A percentile compares a stretch with the other conserved stretches of the same genome.
These are phyloP conservation scores for Dalbergia oliveri DNA, from an alignment of 306 rosid species.

Conservation along the genomic window DNA sequence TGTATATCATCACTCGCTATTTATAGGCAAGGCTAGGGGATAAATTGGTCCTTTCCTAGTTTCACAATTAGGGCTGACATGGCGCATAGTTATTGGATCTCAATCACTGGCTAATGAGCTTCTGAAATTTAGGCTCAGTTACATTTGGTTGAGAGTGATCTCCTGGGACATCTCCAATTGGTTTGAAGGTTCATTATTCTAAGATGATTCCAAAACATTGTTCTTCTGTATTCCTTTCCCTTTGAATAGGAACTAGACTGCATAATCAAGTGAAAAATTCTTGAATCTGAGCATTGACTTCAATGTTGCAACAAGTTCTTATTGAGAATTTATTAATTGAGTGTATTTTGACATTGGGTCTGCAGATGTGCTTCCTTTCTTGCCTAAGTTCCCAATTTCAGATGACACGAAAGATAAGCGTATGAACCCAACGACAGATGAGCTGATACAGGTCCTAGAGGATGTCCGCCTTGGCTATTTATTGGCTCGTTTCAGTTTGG, in stretches of 20 bases:
- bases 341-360: constrained; percentile 39
- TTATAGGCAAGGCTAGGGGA: too few species aligned
- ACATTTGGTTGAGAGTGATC: too few species aligned
- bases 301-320: constrained; percentile 9
- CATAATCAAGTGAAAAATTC: constrained; percentile 14
- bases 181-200: too few species aligned
- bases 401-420: constrained; percentile 51
- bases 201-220: too few species aligned
- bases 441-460: constrained; percentile 74
- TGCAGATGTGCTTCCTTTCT: constrained; percentile 82
- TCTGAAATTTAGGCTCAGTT: too few species aligned
- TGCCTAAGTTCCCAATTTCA: constrained; percentile 55
- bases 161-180: too few species aligned
- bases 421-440: constrained; percentile 74
- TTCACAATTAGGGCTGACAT: too few species aligned
- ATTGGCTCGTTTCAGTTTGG: constrained; percentile 80
- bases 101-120: too few species aligned
- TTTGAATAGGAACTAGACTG: constrained; percentile 1
- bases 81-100: too few species aligned
- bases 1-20: too few species aligned
- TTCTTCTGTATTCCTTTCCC: neutral
- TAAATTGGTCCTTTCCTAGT: too few species aligned
- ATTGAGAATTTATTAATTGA: constrained; percentile 13
- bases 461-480: constrained; percentile 85
- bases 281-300: constrained; percentile 16